A percentile compares a stretch with the other conserved stretches of the same genome.
Conservation (phyloP, 148 eudicot genomes). For the Rhododendron vialii region DNA sequence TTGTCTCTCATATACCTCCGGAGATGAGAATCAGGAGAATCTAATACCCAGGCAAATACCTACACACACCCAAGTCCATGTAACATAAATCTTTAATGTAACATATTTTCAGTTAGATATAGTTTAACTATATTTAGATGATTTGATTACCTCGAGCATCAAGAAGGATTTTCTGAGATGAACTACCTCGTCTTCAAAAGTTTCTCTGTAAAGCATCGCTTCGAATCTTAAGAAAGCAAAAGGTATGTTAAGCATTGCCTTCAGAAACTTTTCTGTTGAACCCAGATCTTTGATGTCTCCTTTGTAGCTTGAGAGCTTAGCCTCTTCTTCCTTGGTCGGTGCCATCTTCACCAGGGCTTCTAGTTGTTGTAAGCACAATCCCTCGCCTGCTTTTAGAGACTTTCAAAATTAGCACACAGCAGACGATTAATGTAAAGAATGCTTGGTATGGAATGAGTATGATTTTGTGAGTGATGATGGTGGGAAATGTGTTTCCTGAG, state of each 20-base stretch:
- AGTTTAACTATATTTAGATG: background rate
- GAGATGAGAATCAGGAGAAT: background rate
- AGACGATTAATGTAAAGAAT: background rate
- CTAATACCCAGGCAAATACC: background rate
- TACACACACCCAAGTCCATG: background rate
- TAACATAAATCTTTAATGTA: background rate
- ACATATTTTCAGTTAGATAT: background rate
- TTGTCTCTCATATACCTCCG: background rate
- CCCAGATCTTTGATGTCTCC: conserved; percentile 63
- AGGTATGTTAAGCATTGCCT: conserved; percentile 60
- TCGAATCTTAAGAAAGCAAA: conserved; percentile 75
- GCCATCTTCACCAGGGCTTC: conserved; percentile 87
- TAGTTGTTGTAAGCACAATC: conserved; percentile 74
- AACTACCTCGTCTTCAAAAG: conserved; percentile 82
- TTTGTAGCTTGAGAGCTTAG: conserved; percentile 55
- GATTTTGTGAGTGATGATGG: background rate
- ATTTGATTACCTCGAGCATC: conserved; percentile 72
- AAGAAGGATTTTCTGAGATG: conserved; percentile 82
- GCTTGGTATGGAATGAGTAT: background rate
- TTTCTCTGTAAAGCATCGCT: conserved; percentile 88
- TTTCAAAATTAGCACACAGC: background rate
- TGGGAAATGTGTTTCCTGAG: background rate
- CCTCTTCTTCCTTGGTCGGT: conserved; percentile 92
- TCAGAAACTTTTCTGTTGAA: conserved; percentile 77
- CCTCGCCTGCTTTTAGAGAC: conserved; percentile 48